phyloP scores from a whole-genome alignment of 2,329 filamentous ascomycete species.

The Claviceps sp. region DNA sequence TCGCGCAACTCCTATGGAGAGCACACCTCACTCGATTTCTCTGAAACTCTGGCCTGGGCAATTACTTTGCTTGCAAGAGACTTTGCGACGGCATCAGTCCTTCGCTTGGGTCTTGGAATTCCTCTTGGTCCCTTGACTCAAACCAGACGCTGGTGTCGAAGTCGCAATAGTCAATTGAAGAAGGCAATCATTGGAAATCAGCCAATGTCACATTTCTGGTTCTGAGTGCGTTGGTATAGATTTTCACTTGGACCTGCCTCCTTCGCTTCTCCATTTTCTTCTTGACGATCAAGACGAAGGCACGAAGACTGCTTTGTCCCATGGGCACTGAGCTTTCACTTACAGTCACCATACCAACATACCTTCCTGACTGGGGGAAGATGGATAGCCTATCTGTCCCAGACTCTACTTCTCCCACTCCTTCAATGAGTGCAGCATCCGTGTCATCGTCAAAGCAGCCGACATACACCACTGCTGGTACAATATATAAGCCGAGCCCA shows the following conservation, averaged over 20 bases:
- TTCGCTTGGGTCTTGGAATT: not conserved
- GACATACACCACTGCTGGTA: slow-evolving; percentile 44
- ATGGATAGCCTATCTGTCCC: slow-evolving; percentile 17
- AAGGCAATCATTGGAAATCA: slow-evolving; percentile 7
- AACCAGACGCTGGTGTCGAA: not conserved
- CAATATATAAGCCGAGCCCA: slow-evolving; percentile 36
- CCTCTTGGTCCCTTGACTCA: not conserved
- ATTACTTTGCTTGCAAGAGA: not conserved
- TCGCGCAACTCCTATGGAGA: not conserved
- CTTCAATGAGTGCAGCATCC: slow-evolving; percentile 11
- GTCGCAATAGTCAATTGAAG: slow-evolving; percentile 1
- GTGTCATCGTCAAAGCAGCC: slow-evolving; percentile 19
- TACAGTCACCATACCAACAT: not conserved
- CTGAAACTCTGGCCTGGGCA: not conserved
- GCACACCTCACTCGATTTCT: not conserved
- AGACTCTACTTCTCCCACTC: slow-evolving; percentile 13
- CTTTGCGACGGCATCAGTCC: not conserved
- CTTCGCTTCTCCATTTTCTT: slow-evolving; percentile 10
- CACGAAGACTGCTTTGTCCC: slow-evolving; percentile 1
- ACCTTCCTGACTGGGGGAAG: slow-evolving; percentile 6
- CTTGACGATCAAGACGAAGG: slow-evolving; percentile 6
- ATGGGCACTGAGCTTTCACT: not conserved
- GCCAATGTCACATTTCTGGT: not conserved
- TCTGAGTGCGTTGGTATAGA: not conserved
- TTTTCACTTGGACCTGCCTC: slow-evolving; percentile 19